Evolutionary conservation across 257 asterid species (phyloP).

Genomic region (Fraxinus cuspidata): DNA sequence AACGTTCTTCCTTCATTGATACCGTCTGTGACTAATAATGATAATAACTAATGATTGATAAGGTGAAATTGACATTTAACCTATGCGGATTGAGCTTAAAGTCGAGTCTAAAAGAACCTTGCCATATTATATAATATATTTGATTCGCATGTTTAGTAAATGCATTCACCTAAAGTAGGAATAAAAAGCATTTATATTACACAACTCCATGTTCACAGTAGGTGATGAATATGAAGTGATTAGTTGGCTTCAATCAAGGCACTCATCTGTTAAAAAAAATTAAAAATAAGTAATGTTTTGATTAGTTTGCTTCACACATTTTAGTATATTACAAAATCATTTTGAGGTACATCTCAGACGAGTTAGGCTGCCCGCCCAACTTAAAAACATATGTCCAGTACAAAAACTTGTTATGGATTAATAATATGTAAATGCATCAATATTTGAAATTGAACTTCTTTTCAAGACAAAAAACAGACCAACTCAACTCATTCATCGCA

Average conservation of each 20-base stretch:
- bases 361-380: constrained; percentile 33
- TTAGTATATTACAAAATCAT: constrained; percentile 17
- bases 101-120: background rate
- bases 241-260: constrained; percentile 44
- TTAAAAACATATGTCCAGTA: background rate
- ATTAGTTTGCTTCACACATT: constrained; percentile 30
- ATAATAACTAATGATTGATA: too few species aligned
- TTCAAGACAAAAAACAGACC: too few species aligned
- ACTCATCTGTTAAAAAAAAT: constrained; percentile 16
- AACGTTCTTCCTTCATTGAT: background rate
- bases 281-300: constrained; percentile 6
- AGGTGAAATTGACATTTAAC: too few species aligned
- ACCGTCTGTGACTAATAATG: background rate
- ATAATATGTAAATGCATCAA: too few species aligned
- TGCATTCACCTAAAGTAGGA: background rate
- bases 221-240: constrained; percentile 3
- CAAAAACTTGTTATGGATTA: background rate
- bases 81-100: background rate
- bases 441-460: background rate
- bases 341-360: constrained; percentile 3
- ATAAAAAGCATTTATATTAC: background rate
- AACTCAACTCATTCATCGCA: too few species aligned
- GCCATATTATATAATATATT: too few species aligned
- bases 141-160: background rate
- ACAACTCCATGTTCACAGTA: constrained; percentile 17